Evolutionary conservation across 2,329 filamentous ascomycete species (phyloP).

Genomic region (Apiospora rasikravindrae): DNA sequence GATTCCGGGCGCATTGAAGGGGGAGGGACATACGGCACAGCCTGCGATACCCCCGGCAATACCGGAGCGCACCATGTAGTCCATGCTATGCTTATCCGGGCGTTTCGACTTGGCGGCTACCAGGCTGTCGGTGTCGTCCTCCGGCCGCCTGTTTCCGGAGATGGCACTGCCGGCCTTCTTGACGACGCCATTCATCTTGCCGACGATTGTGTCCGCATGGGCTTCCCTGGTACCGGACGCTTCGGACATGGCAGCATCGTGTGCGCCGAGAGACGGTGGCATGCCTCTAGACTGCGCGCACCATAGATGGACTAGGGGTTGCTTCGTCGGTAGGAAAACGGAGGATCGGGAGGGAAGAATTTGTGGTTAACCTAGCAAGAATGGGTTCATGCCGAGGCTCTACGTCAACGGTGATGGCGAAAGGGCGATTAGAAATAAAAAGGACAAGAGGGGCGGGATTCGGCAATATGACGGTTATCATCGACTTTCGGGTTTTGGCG

Average conservation of each 20-base stretch:
- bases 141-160: constrained; percentile 36
- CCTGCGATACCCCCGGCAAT: constrained; percentile 89
- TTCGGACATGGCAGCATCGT: constrained; percentile 65
- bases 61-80: constrained; percentile 84
- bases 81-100: constrained; percentile 73
- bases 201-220: constrained; percentile 31
- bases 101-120: constrained; percentile 53
- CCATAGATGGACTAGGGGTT: neutral
- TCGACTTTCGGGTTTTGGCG: constrained; percentile 14
- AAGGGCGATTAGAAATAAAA: neutral
- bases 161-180: constrained; percentile 33
- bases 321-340: neutral
- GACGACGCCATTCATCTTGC: constrained; percentile 34
- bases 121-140: constrained; percentile 55
- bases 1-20: neutral
- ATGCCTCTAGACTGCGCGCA: constrained; percentile 45
- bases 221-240: constrained; percentile 49
- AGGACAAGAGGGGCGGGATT: constrained; percentile 12
- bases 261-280: constrained; percentile 56
- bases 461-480: constrained; percentile 15
- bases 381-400: neutral
- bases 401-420: neutral
- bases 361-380: neutral
- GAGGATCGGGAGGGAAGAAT: neutral
- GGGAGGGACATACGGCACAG: constrained; percentile 74